A percentile compares a stretch with the other conserved stretches of the same genome.
Conservation (phyloP, 1,284 basidiomycete species). For the Fistulina hepatica region DNA sequence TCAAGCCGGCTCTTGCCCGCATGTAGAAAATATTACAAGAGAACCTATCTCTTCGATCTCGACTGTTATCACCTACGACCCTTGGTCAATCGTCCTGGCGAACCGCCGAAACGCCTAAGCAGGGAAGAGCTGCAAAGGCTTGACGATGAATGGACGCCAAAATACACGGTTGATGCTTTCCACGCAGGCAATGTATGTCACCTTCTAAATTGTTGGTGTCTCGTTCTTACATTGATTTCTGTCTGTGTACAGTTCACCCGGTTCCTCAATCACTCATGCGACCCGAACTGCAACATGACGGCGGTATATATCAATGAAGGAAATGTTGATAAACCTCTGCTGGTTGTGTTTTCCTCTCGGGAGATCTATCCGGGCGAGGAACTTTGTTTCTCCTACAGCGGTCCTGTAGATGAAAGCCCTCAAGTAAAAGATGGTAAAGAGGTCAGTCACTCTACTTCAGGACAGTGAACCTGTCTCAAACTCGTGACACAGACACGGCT, state of each 20-base stretch:
- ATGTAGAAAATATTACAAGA: slow-evolving; percentile 57
- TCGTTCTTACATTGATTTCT: slow-evolving; percentile 7
- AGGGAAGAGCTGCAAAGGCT: neutral
- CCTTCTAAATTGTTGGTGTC: neutral
- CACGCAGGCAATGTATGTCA: slow-evolving; percentile 74
- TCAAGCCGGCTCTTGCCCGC: slow-evolving; percentile 6
- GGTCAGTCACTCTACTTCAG: too few relatives aligned
- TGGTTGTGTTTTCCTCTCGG: slow-evolving; percentile 60
- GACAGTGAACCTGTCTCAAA: too few relatives aligned
- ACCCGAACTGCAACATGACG: slow-evolving; percentile 70
- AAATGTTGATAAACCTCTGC: slow-evolving; percentile 45
- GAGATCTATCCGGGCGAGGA: slow-evolving; percentile 64
- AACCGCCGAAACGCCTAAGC: neutral
- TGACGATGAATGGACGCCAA: neutral
- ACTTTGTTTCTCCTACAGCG: slow-evolving; percentile 69
- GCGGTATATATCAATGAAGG: slow-evolving; percentile 63
- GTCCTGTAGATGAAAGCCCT: neutral
- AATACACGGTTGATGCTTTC: slow-evolving; percentile 69
- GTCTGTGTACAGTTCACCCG: slow-evolving; percentile 48
- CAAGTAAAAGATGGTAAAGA: too few relatives aligned
- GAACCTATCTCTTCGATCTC: slow-evolving; percentile 79
- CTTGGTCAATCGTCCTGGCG: slow-evolving; percentile 4
- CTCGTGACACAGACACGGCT: too few relatives aligned
- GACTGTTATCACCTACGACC: slow-evolving; percentile 57
- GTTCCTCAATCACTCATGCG: slow-evolving; percentile 79